Conservation (phyloP, 2,329 filamentous ascomycete species). For the Curvularia sp. region DNA sequence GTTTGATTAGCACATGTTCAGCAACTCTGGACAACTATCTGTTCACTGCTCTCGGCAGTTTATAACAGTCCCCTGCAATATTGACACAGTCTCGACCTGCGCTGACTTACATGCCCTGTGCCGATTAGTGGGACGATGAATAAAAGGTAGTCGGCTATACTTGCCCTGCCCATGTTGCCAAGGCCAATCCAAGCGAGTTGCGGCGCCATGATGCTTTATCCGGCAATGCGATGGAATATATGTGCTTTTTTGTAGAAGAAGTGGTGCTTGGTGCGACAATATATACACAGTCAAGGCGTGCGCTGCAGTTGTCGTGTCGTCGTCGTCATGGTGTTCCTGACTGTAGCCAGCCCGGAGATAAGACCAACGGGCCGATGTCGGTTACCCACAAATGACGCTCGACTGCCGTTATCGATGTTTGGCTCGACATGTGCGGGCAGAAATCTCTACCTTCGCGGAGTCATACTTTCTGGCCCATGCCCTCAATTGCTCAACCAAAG, state of each 20-base stretch:
- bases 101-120: constrained; percentile 67
- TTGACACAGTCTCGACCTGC: neutral
- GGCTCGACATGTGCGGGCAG: constrained; percentile 10
- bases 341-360: constrained; percentile 9
- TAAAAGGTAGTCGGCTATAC: constrained; percentile 36
- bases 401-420: constrained; percentile 13
- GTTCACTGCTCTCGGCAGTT: neutral
- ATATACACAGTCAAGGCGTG: neutral
- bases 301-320: neutral
- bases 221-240: neutral
- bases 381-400: constrained; percentile 28
- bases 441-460: constrained; percentile 13
- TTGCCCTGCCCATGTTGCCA: constrained; percentile 85
- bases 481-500: neutral
- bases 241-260: neutral
- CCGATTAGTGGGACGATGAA: constrained; percentile 11
- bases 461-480: constrained; percentile 14
- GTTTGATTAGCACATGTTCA: neutral
- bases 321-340: constrained; percentile 11
- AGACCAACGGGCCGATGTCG: constrained; percentile 22
- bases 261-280: neutral
- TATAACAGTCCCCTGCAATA: neutral
- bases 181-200: constrained; percentile 81
- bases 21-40: neutral
- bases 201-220: constrained; percentile 47